Evolutionary conservation across 495 filamentous ascomycete genomes (phyloP).

Genomic region (Daldinia vernicosa): DNA sequence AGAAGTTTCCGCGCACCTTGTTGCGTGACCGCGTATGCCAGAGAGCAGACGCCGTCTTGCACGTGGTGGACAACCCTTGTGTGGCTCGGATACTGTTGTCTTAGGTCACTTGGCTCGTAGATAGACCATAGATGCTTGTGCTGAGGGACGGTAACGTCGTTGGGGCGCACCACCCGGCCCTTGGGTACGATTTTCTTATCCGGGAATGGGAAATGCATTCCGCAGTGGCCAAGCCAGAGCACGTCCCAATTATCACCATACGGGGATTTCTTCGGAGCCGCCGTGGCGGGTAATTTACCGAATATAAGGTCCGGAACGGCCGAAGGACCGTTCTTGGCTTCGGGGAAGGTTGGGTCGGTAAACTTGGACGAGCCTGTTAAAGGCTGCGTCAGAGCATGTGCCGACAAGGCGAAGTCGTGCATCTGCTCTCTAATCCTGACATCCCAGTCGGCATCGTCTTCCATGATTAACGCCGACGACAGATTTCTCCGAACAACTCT

Average conservation of each 20-base stretch:
- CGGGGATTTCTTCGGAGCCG: constrained; percentile 51
- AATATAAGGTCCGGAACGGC: constrained; percentile 33
- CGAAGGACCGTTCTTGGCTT: background rate
- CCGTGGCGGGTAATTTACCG: constrained; percentile 43
- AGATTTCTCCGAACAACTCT: constrained; percentile 58
- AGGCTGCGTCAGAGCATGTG: constrained; percentile 48
- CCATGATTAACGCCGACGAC: constrained; percentile 61
- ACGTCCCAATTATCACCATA: constrained; percentile 70
- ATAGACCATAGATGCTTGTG: constrained; percentile 45
- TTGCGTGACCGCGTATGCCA: constrained; percentile 47
- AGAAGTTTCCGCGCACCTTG: constrained; percentile 43
- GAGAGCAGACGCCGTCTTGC: constrained; percentile 47
- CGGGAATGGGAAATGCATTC: constrained; percentile 44
- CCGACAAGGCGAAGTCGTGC: constrained; percentile 54
- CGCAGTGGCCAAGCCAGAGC: constrained; percentile 65
- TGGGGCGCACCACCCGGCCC: constrained; percentile 33
- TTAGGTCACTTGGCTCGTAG: constrained; percentile 37
- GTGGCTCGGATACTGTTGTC: constrained; percentile 44
- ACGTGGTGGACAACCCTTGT: constrained; percentile 49
- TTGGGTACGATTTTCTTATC: constrained; percentile 35
- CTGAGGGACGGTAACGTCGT: constrained; percentile 46
- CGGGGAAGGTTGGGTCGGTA: constrained; percentile 39
- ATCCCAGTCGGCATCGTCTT: constrained; percentile 70
- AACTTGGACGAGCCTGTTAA: constrained; percentile 26
- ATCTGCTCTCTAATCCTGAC: constrained; percentile 61